These are phyloP conservation scores for Haplographium delicatum DNA, from an alignment of 495 filamentous ascomycete species.

Conservation along the genomic window DNA sequence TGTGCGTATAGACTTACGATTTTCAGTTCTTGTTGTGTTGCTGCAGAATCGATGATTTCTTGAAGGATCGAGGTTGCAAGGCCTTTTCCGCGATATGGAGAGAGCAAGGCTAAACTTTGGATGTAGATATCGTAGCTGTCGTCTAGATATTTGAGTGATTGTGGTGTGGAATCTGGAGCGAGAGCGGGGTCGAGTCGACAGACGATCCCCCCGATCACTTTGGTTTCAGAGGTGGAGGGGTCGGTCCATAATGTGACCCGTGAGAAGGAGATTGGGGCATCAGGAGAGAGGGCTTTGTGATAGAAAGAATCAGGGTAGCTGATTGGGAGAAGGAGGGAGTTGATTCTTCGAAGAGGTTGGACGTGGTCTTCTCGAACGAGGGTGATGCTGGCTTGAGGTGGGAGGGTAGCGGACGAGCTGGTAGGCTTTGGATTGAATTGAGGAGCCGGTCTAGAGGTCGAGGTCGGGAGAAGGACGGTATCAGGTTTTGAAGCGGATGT, in stretches of 20 bases:
- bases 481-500: conserved; percentile 30
- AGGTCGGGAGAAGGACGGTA: neutral
- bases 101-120: conserved; percentile 75
- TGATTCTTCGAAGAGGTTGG: conserved; percentile 73
- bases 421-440: conserved; percentile 15
- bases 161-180: conserved; percentile 12
- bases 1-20: conserved; percentile 66
- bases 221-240: conserved; percentile 37
- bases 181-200: conserved; percentile 64
- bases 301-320: conserved; percentile 87
- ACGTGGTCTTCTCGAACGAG: conserved; percentile 57
- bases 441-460: neutral
- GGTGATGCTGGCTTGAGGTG: conserved; percentile 50
- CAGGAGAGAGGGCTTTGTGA: conserved; percentile 62
- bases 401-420: conserved; percentile 29
- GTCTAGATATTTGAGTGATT: conserved; percentile 10
- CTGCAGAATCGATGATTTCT: conserved; percentile 43
- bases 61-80: conserved; percentile 71
- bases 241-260: conserved; percentile 70
- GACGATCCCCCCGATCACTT: conserved; percentile 76
- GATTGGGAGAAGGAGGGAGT: conserved; percentile 77
- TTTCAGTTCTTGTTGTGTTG: conserved; percentile 21
- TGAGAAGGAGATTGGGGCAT: conserved; percentile 59
- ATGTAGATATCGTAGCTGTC: conserved; percentile 61
- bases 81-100: conserved; percentile 74